phyloP scores from a whole-genome alignment of 2,329 filamentous ascomycete species.

The Arthroderma sp. region DNA sequence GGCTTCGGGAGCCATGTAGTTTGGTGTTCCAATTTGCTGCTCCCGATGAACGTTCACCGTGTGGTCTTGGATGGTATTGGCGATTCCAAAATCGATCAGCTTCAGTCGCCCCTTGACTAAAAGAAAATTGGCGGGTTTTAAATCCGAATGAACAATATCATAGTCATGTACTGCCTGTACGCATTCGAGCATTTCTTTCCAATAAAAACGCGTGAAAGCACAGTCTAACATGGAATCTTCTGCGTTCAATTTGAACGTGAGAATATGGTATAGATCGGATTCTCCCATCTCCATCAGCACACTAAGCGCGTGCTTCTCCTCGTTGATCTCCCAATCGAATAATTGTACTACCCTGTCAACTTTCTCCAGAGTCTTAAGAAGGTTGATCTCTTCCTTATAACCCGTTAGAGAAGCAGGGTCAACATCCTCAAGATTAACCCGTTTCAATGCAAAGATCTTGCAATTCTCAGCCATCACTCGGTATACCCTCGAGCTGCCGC shows the following conservation, averaged over 20 bases:
- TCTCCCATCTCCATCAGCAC: slow-evolving; percentile 97
- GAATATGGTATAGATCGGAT: slow-evolving; percentile 75
- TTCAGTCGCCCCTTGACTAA: slow-evolving; percentile 82
- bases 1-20: slow-evolving; percentile 96
- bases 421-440: slow-evolving; percentile 78
- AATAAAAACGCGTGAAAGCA: slow-evolving; percentile 91
- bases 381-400: slow-evolving; percentile 89
- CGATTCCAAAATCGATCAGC: slow-evolving; percentile 96
- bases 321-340: slow-evolving; percentile 86
- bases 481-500: slow-evolving; percentile 89
- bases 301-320: slow-evolving; percentile 76
- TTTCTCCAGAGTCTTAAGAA: slow-evolving; percentile 66
- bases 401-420: slow-evolving; percentile 73
- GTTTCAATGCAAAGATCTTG: slow-evolving; percentile 86
- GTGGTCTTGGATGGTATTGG: slow-evolving; percentile 92
- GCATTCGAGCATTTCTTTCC: slow-evolving; percentile 98
- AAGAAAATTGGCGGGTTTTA: slow-evolving; percentile 96
- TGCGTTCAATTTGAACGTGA: slow-evolving; percentile 58
- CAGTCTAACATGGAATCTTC: slow-evolving; percentile 69
- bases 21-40: slow-evolving; percentile 86
- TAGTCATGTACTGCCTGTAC: slow-evolving; percentile 75
- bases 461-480: slow-evolving; percentile 94
- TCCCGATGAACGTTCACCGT: slow-evolving; percentile 97
- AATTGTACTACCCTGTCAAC: slow-evolving; percentile 84
- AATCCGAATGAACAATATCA: slow-evolving; percentile 90